These are phyloP conservation scores for Phoenix roebelenii DNA, from an alignment of 176 grass and related monocot genomes.

Conservation along the genomic window DNA sequence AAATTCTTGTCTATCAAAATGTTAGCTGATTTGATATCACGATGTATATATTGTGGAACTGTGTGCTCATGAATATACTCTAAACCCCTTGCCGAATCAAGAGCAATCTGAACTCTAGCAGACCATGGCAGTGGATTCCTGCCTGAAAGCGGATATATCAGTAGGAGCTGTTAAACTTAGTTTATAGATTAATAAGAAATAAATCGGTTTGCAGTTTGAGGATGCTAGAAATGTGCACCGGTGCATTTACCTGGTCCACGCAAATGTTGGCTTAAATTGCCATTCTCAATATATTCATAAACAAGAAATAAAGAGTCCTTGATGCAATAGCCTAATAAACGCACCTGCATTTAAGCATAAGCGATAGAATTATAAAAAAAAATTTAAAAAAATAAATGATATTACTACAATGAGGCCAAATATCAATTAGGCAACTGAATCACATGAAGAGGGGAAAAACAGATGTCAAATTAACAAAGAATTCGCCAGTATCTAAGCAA, in stretches of 20 bases:
- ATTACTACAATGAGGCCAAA: no score
- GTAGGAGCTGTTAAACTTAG: no score
- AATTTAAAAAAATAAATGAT: no score
- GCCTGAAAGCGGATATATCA: conserved; percentile 5
- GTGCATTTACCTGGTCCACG: conserved; percentile 15
- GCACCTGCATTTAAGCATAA: conserved; percentile 15
- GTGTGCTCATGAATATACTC: conserved; percentile 28
- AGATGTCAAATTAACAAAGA: no score
- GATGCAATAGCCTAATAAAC: conserved; percentile 20
- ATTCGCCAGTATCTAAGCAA: no score
- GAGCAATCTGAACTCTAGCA: conserved; percentile 23
- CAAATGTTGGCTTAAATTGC: conserved; percentile 25
- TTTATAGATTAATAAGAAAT: no score
- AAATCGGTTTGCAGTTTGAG: no score
- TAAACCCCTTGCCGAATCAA: conserved; percentile 22
- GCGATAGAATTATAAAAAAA: neutral
- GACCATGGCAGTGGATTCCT: conserved; percentile 18
- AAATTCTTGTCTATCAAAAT: conserved; percentile 24
- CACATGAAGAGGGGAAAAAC: no score
- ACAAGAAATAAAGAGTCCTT: conserved; percentile 24
- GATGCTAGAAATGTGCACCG: neutral
- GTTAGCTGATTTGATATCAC: conserved; percentile 24
- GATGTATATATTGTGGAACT: conserved; percentile 29
- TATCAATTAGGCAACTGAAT: no score
- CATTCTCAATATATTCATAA: conserved; percentile 31